Base-by-base conservation (phyloP, 106 monocot genomes). In the Dendrobium catenatum region DNA sequence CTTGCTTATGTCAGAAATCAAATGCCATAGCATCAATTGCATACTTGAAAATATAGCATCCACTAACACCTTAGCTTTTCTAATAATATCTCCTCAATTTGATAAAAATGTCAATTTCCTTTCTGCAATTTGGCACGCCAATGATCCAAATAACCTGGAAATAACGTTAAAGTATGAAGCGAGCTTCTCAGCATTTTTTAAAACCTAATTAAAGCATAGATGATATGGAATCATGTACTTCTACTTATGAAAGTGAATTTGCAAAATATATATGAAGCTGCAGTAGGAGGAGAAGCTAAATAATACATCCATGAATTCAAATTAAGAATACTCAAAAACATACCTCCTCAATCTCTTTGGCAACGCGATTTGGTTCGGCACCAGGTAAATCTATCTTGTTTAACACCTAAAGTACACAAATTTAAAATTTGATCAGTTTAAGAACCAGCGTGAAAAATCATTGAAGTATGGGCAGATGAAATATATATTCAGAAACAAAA, bases 331-430 rank as follows among this genome's bases (percentile, higher is more conserved):
- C 2, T 4, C 18, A 44, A 75, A 33, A 44, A 47, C 43, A 64
- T 80, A 97, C 96, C 97, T 94, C 97, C 86, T 98, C 97, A 77
- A 95, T 91, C 84, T 98, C 97, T 72, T 83, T 81, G 16, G 89
- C 78, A 81, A 93, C 93, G 83, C 88, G 90, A 72, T 76, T 80
- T 73, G 97, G 91, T 44, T 98, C 97, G 83, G 97, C 94, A 70
- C 97, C 92, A 76, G 97, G 97, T 72, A 98, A 82, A 81, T 98
- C 97, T 82, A 98, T 98, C 85, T 98, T 98, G 64, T 98, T 98
- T 78, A 98, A 77, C 58, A 98, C 92, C 96, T 97, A 80, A 89
- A 64, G 19, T 31, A 75, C 43, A 75, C 2, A 31, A 33, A 66
- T 66, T 66, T 22, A 22, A 66, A 29, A 72, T 72, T 70, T 48